Base-by-base conservation (phyloP, 2,329 filamentous ascomycete genomes). In the Fusarium compactum region DNA sequence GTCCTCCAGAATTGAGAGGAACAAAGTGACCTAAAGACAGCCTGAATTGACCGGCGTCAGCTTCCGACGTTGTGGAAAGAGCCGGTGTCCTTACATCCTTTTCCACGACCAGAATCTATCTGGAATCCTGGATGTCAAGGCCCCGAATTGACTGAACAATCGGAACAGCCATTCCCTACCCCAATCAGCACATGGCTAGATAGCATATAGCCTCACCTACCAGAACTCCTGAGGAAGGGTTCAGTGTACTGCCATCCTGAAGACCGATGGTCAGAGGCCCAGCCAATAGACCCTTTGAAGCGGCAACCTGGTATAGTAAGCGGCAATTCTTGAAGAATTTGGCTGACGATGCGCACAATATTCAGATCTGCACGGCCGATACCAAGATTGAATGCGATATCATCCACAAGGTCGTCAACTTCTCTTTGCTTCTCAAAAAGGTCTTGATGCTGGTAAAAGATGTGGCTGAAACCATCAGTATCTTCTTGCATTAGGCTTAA, bases 401-500 rank as follows among this genome's bases (percentile, higher is more conserved):
- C 90, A 73, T 96, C 92, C 0, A 96, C 87, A 47, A 93, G 88
- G 30, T 85, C 84, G 76, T 96, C 90, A 1, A 96, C 92, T 16
- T 88, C 83, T 18, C 79, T 76, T 77, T 96, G 93, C 52, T 84
- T 89, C 22, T 85, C 84, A 74, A 96, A 97, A 0, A 97, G 82
- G 12, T 89, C 85, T 7, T 90, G 88, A 70, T 94, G 86, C 72
- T 92, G 89, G 76, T 97, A 97, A 78, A 91, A 97, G 6, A 97
- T 89, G 74, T 93, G 92, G 66, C 93, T 95, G 5, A 22, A 25
- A 11, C 18, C n/a, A 45, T 62, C 32, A 62, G 63, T 43, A 29
- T 20, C n/a, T 10, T 38, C 15, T 22, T 25, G 7, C 20, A 57
- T 22, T 24, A 8, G 6, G 10, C 12, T 7, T 6, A 38, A 32